Evolutionary conservation across 1,284 basidiomycete species (phyloP).

Genomic region (Ceratobasidium papillatum): DNA sequence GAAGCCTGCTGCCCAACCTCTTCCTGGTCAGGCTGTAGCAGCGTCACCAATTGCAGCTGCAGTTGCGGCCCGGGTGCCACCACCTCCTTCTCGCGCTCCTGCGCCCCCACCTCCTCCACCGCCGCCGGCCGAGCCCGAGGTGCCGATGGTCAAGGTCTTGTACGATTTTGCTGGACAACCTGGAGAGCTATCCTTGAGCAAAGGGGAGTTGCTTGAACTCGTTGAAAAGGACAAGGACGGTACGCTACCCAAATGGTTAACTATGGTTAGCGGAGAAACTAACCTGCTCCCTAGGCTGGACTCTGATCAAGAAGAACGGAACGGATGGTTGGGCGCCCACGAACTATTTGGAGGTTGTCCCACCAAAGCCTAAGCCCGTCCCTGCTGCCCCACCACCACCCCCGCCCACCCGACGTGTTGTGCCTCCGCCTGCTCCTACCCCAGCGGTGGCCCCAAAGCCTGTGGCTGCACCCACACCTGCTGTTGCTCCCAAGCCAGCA

Average conservation of each 20-base stretch:
- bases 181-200: constrained; percentile 89
- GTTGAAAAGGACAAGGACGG: constrained; percentile 94
- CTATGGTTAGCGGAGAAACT: constrained; percentile 37
- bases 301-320: constrained; percentile 89
- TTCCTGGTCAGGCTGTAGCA: constrained; percentile 57
- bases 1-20: constrained; percentile 64
- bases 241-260: constrained; percentile 41
- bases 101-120: constrained; percentile 63
- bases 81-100: constrained; percentile 59
- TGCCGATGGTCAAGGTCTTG: constrained; percentile 84
- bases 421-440: constrained; percentile 57
- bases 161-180: constrained; percentile 90
- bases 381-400: constrained; percentile 76
- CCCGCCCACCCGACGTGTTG: constrained; percentile 69
- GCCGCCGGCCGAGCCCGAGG: constrained; percentile 67
- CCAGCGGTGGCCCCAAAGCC: constrained; percentile 55
- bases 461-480: constrained; percentile 49
- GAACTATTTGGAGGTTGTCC: constrained; percentile 88
- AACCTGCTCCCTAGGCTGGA: constrained; percentile 68
- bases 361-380: constrained; percentile 65
- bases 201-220: constrained; percentile 92
- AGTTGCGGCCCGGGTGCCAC: constrained; percentile 48
- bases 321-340: constrained; percentile 94
- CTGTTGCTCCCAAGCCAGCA: constrained; percentile 50
- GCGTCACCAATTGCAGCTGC: constrained; percentile 44